Conservation (phyloP, 805 yeast genomes). For the Yarrowia sp. region DNA sequence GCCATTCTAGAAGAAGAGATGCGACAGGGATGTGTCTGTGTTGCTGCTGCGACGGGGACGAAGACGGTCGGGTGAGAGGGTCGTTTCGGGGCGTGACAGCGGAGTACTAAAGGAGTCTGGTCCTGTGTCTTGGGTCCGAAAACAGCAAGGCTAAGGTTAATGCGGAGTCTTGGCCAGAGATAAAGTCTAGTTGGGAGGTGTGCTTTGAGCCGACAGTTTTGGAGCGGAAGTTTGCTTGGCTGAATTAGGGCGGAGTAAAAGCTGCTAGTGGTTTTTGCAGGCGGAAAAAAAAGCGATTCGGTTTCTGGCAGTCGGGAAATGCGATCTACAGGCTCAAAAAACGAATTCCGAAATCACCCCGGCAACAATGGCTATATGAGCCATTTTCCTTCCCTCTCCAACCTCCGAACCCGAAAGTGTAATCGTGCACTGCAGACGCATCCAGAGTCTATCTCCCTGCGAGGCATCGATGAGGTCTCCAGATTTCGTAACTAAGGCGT, state of each 20-base stretch:
- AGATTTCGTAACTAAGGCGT: too few relatives aligned
- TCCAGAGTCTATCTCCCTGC: neutral
- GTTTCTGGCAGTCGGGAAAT: neutral
- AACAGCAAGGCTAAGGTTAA: constrained; percentile 10
- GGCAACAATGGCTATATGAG: neutral
- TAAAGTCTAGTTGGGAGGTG: neutral
- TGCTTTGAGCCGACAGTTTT: too few relatives aligned
- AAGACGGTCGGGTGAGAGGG: too few relatives aligned
- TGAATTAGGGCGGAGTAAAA: too few relatives aligned
- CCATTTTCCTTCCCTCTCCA: neutral
- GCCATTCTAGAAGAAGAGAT: neutral
- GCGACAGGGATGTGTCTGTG: neutral
- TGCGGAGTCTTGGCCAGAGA: neutral
- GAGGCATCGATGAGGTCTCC: neutral
- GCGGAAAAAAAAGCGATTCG: neutral
- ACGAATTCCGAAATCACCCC: too few relatives aligned
- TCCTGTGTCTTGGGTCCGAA: neutral
- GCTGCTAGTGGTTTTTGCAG: too few relatives aligned
- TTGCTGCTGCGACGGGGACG: too few relatives aligned
- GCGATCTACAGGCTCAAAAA: too few relatives aligned
- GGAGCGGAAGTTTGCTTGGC: too few relatives aligned
- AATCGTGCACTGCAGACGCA: constrained; percentile 7
- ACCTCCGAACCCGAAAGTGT: neutral
- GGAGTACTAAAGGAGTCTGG: too few relatives aligned
- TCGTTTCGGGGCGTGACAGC: too few relatives aligned